Evolutionary conservation across 2,329 filamentous ascomycete species (phyloP).

Genomic region (Rutstroemia sp.): DNA sequence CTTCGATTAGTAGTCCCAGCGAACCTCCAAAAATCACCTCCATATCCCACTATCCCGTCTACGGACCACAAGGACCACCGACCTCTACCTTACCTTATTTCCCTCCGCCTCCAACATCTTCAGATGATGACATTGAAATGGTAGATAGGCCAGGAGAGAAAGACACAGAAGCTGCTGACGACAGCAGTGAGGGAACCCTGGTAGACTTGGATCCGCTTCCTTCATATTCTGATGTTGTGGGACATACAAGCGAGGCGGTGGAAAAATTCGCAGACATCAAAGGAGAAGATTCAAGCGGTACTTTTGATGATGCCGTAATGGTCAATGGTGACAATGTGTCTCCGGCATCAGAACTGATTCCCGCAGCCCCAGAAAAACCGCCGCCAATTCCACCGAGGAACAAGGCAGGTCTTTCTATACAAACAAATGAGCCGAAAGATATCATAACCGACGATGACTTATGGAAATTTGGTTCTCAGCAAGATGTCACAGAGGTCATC

Average conservation of each 20-base stretch:
- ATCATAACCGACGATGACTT: constrained; percentile 26
- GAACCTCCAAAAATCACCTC: constrained; percentile 23
- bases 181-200: constrained; percentile 34
- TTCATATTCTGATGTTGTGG: constrained; percentile 11
- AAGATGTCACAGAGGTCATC: constrained; percentile 95
- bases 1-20: constrained; percentile 35
- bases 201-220: constrained; percentile 28
- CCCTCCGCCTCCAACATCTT: constrained; percentile 10
- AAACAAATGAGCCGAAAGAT: constrained; percentile 23
- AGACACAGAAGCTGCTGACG: constrained; percentile 21
- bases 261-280: background rate
- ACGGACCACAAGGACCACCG: constrained; percentile 24
- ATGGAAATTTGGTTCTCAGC: constrained; percentile 48
- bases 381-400: constrained; percentile 30
- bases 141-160: constrained; percentile 23
- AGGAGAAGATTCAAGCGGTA: constrained; percentile 1
- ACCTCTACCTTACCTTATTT: constrained; percentile 5
- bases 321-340: constrained; percentile 30
- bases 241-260: background rate
- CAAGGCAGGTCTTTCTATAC: constrained; percentile 27
- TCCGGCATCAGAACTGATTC: constrained; percentile 2
- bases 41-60: constrained; percentile 20
- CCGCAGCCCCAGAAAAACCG: constrained; percentile 24
- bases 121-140: constrained; percentile 29
- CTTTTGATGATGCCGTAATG: constrained; percentile 23